Evolutionary conservation across 768 basidiomycete genomes (phyloP).

Genomic region (Hypholoma sublateritium): DNA sequence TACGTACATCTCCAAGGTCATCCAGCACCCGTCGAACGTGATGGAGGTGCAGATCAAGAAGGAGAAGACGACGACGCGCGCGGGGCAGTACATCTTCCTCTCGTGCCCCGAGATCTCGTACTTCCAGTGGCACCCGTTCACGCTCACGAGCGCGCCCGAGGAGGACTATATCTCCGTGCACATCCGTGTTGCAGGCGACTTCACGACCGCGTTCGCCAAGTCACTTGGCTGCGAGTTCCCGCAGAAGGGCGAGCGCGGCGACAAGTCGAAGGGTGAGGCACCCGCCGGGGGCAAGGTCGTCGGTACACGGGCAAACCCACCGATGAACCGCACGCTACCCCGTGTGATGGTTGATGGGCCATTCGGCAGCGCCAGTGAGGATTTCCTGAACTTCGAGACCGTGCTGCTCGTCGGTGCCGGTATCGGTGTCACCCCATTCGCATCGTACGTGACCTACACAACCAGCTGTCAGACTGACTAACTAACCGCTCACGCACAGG

Average conservation of each 20-base stretch:
- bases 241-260: conserved; percentile 44
- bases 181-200: conserved; percentile 90
- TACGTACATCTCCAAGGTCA: conserved; percentile 92
- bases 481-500: conserved; percentile 31
- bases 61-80: conserved; percentile 79
- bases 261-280: conserved; percentile 43
- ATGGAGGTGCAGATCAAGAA: conserved; percentile 98
- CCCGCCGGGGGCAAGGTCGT: conserved; percentile 59
- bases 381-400: conserved; percentile 88
- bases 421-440: conserved; percentile 96
- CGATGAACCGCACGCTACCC: conserved; percentile 74
- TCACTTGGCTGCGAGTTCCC: conserved; percentile 81
- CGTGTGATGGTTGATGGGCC: conserved; percentile 97
- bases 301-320: conserved; percentile 53
- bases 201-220: conserved; percentile 79
- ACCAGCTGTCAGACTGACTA: background rate
- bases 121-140: conserved; percentile 98
- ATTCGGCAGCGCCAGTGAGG: conserved; percentile 90
- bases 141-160: conserved; percentile 91
- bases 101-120: conserved; percentile 90
- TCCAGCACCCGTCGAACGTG: conserved; percentile 93
- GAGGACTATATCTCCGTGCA: conserved; percentile 96
- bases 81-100: conserved; percentile 93
- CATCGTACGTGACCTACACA: conserved; percentile 60
- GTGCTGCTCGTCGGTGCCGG: conserved; percentile 90